Evolutionary conservation across 2,329 filamentous ascomycete species (phyloP), one percentile per base, ranked within the genome.

Genomic region (Zalaria obscura): DNA sequence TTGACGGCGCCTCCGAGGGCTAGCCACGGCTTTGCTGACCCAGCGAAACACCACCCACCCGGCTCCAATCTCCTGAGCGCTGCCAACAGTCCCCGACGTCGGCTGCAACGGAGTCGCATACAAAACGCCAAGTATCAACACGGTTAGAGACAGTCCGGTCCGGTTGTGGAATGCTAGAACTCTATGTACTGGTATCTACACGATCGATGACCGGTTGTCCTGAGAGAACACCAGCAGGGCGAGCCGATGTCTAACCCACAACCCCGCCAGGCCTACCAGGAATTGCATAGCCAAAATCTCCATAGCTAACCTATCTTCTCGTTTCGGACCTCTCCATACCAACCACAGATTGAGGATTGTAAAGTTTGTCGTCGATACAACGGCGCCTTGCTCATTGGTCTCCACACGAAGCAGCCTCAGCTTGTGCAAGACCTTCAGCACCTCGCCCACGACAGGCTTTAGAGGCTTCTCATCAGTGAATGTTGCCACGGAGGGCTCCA

Each of bases 341-440:
- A 98, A 69, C 89, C 89, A 98, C 42, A 98, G 72, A 58, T 98
- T 98, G 50, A 98, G 70, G 38, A 98, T 74, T 5, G 91, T 98
- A 48, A 98, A 73, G 61, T 98, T 98, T 49, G 78, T 86, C 18
- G 80, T 89, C 62, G 91, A 82, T 25, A 76, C 66, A 52, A 96
- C 81, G 49, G 70, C 65, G 5, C 83, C 84, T 41, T 79, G 64
- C 31, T 76, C 68, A 54, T 89, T 78, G 39, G 69, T 72, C 45
- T 70, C 75, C 35, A 94, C 65, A 37, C 75, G 71, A 41, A 94
- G 59, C 40, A 96, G 66, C 46, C 69, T 72, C 42, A 94, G 56
- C 47, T 66, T 70, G 52, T 78, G 74, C 43, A 96, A 68, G 10
- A 89, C 51, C 53, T 76, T 79, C 48, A 98, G 63, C 7, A 61